Base-by-base conservation (phyloP, 805 yeast species). In the Debaryomyces castellii region DNA sequence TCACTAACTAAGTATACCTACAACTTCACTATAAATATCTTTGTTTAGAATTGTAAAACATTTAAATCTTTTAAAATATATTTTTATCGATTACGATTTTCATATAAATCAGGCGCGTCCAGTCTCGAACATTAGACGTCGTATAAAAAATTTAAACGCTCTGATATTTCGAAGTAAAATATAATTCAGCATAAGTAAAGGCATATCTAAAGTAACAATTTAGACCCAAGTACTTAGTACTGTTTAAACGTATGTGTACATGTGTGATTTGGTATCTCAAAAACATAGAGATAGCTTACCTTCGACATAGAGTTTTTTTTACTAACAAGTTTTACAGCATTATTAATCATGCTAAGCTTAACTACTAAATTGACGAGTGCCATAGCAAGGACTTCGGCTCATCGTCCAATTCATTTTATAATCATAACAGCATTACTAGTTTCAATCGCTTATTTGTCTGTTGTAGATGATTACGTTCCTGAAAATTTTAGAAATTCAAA, bases 321-420 rank as follows among this genome's bases (percentile, higher is more conserved):
- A 30, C 34, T 30, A 30, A 30, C 34, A 14, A 9, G 20, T 36
- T 35, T 39, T 39, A 39, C 42, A 39, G 35, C 42, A 25, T 39
- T 22, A 42, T 38, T 36, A 40, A 45, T 22, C 24, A 67, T 67
- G 72, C 63, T 66, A 50, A 51, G 58, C 44, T 50, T 55, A 39
- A 51, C 68, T 50, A 64, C 66, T 47, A 55, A 55, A 50, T 61
- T 62, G 45, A 63, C 70, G 20, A 53, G 69, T 44, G 63, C 67
- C 36, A 55, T 82, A 43, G 85, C 87, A 39, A 71, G 70, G 47
- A 62, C 76, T 18, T 81, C 92, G 43, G 94, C 96, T 11, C 78
- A 80, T 48, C 78, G 83, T 59, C 99, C 99, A 14, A 88, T 92
- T 53, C 98, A 91, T 66, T 78, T 89, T 44, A 82, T 91, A 43